Evolutionary conservation across 2,329 filamentous ascomycete species (phyloP), one percentile per base, ranked within the genome.

Genomic region (Blastomyces parvus): DNA sequence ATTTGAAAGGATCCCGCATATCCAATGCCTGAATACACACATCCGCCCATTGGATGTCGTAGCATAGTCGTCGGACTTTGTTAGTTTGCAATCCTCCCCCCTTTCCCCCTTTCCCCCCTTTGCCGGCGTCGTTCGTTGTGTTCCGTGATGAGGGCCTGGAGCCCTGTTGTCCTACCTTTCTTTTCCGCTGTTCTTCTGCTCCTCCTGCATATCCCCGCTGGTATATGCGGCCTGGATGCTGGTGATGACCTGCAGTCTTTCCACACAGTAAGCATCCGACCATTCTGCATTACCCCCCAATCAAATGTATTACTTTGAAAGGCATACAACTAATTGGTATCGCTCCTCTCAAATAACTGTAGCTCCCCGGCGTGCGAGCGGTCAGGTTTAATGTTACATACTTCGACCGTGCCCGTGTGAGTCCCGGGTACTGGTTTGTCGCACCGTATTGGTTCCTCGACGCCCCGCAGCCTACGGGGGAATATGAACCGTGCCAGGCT

Each of bases 371-470:
- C 8, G 48, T 56, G 14, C 44, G 38, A n/a, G 60, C 46, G 2
- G 33, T 59, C 27, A 72, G 68, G 64, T 72, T 70, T 57, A 62
- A 73, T 40, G 67, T 73, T n/a, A 60, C 68, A 11, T 67, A 71
- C 60, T 59, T 68, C 13, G 65, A 73, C 62, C 70, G 69, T 59
- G 65, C 69, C 52, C 67, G 66, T 42, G 62, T 71, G 13, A 71
- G 70, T 3, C 78, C 79, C 1, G 80, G 80, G 25, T 81, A 81
- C 70, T 78, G 80, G 67, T 81, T 81, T 66, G 73, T 81, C 60
- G 76, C 78, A 36, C 80, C 80, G 0, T 81, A 81, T 67, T 62
- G 71, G 17, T 66, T 69, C 56, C 71, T 72, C 22, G 68, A 64
- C 2, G 69, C 71, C 8, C 71, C 73, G 61, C 27, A 59, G 8